phyloP scores from a whole-genome alignment of 192 early-diverging fungal genomes.

The Backusella luteola region DNA sequence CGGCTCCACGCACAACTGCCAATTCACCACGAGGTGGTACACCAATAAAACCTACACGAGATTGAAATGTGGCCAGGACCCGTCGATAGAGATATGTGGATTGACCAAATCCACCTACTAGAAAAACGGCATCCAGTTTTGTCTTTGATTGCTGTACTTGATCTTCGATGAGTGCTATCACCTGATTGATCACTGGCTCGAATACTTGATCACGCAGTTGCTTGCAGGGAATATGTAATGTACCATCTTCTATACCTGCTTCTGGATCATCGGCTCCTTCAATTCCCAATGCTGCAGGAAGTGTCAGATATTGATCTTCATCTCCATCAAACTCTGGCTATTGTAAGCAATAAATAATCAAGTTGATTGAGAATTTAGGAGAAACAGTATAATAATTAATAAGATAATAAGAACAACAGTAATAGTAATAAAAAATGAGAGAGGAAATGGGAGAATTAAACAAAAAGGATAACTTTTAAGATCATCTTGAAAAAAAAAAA shows the following conservation, averaged over 20 bases:
- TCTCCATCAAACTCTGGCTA: conserved; percentile 48
- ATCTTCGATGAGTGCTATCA: conserved; percentile 42
- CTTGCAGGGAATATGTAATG: conserved; percentile 37
- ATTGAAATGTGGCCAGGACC: conserved; percentile 34
- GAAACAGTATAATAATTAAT: neutral
- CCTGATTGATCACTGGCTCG: conserved; percentile 47
- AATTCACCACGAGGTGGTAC: conserved; percentile 47
- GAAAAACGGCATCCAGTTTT: conserved; percentile 42
- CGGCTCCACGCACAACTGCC: conserved; percentile 52
- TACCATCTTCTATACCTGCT: conserved; percentile 43
- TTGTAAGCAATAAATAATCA: neutral
- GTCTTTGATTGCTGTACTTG: conserved; percentile 39
- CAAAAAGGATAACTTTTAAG: neutral
- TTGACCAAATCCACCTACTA: conserved; percentile 52
- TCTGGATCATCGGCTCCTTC: conserved; percentile 36
- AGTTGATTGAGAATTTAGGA: neutral
- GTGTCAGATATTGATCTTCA: conserved; percentile 43
- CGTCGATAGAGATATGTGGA: conserved; percentile 48
- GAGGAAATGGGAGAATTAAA: neutral
- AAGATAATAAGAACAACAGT: no score
- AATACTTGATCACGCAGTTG: conserved; percentile 49
- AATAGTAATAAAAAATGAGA: neutral
- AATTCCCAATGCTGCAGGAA: conserved; percentile 38
- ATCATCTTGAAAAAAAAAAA: neutral
- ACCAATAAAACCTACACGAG: conserved; percentile 41